Base-by-base conservation (phyloP, 352 stramenopile genomes). In the Phytophthora europaea region DNA sequence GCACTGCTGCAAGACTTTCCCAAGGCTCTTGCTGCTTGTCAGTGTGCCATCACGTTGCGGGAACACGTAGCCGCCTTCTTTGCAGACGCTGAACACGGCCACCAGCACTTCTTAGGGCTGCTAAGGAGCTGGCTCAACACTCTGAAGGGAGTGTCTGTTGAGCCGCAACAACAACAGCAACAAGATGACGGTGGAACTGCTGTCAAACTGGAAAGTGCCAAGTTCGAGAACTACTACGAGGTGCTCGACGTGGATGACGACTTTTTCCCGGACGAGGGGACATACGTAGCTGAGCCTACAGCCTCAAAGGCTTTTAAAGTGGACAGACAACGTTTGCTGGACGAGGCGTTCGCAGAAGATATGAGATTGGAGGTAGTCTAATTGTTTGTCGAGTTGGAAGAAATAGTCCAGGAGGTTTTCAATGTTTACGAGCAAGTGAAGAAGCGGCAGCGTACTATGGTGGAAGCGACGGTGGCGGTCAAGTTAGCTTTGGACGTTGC, bases 321-420 rank as follows among this genome's bases (percentile, higher is more conserved):
- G 1, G 68, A 78, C 20, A 63, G 54, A 18, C 36, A 63, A 2
- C 36, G 34, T 8, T 26, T 80, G 15, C 68, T 75, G 26, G 50
- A 76, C 6, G 68, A 70, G 7, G 69, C 69, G 4, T 80, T 83
- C 31, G 34, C 60, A 15, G 63, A 82, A 12, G 72, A 78, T 34
- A 55, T 75, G 40, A 31, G 63, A 22, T 45, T 72, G 16, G 76
- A 78, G 50, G 43, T 73, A 1, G 43, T 70, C 15, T 72, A 58
- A 18, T 67, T 80, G 31, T 58, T 80, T 15, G 40, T 80, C 45
- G 72, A 82, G 56, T 48, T 80, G 9, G 72, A 79, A 10, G 64
- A 71, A 23, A 18, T 71, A 18, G 63, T 55, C 6, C 45, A 70
- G 28, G 58, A 31, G 8, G 75, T 77, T 5, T 72, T 70, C 31